Evolutionary conservation across 257 asterid genomes (phyloP).

Genomic region (Solanum virginianum): DNA sequence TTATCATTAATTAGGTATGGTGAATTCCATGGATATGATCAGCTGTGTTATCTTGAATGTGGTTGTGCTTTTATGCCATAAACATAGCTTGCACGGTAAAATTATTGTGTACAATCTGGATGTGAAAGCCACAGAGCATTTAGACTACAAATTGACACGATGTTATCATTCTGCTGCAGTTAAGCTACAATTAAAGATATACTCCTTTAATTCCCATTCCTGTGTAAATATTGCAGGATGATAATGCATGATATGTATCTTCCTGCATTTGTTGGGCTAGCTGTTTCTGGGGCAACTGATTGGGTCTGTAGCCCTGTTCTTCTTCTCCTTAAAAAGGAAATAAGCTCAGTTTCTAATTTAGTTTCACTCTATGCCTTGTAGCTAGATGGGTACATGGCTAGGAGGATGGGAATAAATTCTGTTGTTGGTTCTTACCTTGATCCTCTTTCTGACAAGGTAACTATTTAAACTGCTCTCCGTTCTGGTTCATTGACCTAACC

Average conservation of each 20-base stretch:
- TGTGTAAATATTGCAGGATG: constrained; percentile 53
- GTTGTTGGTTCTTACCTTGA: constrained; percentile 97
- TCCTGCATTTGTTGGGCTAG: constrained; percentile 74
- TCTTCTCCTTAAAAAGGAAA: background rate
- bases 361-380: constrained; percentile 20
- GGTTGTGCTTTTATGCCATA: background rate
- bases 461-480: background rate
- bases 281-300: constrained; percentile 80
- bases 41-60: background rate
- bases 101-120: background rate
- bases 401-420: constrained; percentile 80
- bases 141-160: background rate
- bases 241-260: constrained; percentile 76
- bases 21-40: background rate
- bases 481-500: background rate
- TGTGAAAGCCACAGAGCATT: background rate
- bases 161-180: background rate
- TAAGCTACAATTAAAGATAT: background rate
- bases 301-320: constrained; percentile 49
- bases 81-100: background rate
- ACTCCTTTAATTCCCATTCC: background rate
- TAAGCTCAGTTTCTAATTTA: background rate
- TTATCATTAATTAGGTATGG: background rate
- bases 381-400: constrained; percentile 92
- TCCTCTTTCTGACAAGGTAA: constrained; percentile 97